Evolutionary conservation across 192 early-diverging fungal genomes (phyloP).

Genomic region (Podochytrium sp.): DNA sequence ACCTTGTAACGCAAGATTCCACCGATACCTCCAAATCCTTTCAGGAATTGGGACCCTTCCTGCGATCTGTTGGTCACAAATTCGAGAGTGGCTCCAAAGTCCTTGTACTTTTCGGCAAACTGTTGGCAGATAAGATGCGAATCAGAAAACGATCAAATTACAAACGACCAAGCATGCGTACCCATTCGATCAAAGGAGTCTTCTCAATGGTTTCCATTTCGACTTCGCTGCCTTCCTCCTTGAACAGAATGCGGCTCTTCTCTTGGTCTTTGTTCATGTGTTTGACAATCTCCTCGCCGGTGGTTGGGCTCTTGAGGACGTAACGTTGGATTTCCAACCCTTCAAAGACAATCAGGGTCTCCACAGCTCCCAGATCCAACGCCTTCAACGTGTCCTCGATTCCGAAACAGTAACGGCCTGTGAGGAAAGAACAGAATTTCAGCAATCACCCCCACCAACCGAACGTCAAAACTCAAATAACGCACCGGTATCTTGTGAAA

Average conservation of each 20-base stretch:
- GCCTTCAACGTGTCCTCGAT: constrained; percentile 95
- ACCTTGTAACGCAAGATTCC: constrained; percentile 93
- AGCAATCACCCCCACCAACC: no score
- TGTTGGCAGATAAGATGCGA: no score
- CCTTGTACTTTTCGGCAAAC: constrained; percentile 96
- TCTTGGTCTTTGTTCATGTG: constrained; percentile 88
- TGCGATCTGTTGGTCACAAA: constrained; percentile 95
- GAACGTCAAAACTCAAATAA: neutral
- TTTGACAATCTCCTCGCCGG: constrained; percentile 67
- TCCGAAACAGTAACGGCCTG: constrained; percentile 94
- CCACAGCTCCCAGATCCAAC: constrained; percentile 97
- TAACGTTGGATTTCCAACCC: constrained; percentile 83
- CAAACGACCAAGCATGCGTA: constrained; percentile 30
- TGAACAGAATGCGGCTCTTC: constrained; percentile 73
- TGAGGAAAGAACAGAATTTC: neutral
- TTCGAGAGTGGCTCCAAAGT: constrained; percentile 92
- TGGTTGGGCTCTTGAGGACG: constrained; percentile 74
- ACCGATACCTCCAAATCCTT: constrained; percentile 98
- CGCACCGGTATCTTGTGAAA: constrained; percentile 82
- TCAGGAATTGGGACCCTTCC: constrained; percentile 97
- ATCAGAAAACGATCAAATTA: no score
- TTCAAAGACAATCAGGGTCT: constrained; percentile 97
- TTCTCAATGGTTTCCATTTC: constrained; percentile 86
- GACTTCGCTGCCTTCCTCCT: constrained; percentile 61
- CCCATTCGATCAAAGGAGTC: constrained; percentile 91